Conservation (phyloP, 257 asterid species). For the Ehretia macrophylla region DNA sequence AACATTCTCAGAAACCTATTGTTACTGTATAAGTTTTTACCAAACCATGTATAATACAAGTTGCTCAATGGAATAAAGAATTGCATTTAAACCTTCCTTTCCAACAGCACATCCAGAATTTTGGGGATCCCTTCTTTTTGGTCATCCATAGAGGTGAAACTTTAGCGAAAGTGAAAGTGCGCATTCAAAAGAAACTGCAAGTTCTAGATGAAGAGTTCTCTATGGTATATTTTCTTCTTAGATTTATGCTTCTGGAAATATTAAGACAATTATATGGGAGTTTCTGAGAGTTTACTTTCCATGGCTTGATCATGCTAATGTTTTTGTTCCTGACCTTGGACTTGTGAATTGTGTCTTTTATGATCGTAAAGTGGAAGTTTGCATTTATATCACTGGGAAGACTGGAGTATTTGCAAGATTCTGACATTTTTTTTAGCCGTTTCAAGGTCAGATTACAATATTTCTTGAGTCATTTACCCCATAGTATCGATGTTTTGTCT, state of each 20-base stretch:
- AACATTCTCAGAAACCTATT: background rate
- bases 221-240: background rate
- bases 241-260: background rate
- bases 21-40: too few species aligned
- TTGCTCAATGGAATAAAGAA: background rate
- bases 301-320: background rate
- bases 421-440: conserved; percentile 59
- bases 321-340: background rate
- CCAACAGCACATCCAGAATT: conserved; percentile 5
- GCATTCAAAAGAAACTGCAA: conserved; percentile 2
- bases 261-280: background rate
- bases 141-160: conserved; percentile 7
- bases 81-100: background rate
- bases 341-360: background rate
- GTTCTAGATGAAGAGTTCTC: conserved; percentile 4
- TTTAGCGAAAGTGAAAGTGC: background rate
- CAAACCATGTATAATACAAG: background rate
- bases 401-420: conserved; percentile 70
- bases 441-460: conserved; percentile 44
- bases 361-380: conserved; percentile 58
- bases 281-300: background rate
- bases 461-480: background rate
- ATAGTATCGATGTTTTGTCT: too few species aligned
- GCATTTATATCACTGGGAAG: conserved; percentile 66
- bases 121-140: conserved; percentile 7